Evolutionary conservation across 768 basidiomycete species (phyloP).

Genomic region (Cytidiella melzeri): DNA sequence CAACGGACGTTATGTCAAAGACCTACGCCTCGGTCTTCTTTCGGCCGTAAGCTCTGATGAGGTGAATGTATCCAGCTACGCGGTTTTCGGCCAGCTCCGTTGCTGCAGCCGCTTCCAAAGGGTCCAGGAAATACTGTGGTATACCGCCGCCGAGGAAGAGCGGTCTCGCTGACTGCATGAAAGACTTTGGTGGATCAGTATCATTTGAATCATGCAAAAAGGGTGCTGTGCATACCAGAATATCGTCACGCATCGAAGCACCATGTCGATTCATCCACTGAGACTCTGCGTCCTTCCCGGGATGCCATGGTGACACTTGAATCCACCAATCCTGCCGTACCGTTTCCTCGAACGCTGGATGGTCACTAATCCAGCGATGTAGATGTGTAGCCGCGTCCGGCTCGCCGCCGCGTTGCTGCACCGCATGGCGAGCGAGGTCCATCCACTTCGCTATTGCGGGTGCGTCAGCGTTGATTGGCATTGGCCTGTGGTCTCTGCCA

Average conservation of each 20-base stretch:
- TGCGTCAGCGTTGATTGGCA: constrained; percentile 26
- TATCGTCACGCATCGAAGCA: constrained; percentile 48
- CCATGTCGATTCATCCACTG: constrained; percentile 34
- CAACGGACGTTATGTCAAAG: too few species aligned
- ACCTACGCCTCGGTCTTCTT: constrained; percentile 26
- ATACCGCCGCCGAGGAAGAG: constrained; percentile 61
- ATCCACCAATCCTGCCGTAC: constrained; percentile 57
- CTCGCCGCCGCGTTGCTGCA: constrained; percentile 51
- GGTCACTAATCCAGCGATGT: constrained; percentile 45
- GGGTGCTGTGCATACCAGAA: constrained; percentile 34
- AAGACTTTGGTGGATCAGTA: constrained; percentile 37
- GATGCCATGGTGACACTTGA: constrained; percentile 48
- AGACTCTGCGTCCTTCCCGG: constrained; percentile 29
- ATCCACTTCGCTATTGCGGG: constrained; percentile 49
- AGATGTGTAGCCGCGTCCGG: constrained; percentile 57
- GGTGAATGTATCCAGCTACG: constrained; percentile 43
- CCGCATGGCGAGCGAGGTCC: constrained; percentile 46
- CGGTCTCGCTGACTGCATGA: constrained; percentile 61
- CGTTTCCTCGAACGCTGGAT: constrained; percentile 54
- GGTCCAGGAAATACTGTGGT: constrained; percentile 43
- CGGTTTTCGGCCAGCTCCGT: constrained; percentile 45
- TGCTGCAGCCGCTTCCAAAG: constrained; percentile 45
- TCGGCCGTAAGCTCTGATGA: constrained; percentile 59
- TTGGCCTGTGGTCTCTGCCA: constrained; percentile 39
- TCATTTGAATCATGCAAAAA: not conserved